These are phyloP conservation scores for Cyphellophora europaea DNA, from an alignment of 2,329 filamentous ascomycete species.

Conservation along the genomic window DNA sequence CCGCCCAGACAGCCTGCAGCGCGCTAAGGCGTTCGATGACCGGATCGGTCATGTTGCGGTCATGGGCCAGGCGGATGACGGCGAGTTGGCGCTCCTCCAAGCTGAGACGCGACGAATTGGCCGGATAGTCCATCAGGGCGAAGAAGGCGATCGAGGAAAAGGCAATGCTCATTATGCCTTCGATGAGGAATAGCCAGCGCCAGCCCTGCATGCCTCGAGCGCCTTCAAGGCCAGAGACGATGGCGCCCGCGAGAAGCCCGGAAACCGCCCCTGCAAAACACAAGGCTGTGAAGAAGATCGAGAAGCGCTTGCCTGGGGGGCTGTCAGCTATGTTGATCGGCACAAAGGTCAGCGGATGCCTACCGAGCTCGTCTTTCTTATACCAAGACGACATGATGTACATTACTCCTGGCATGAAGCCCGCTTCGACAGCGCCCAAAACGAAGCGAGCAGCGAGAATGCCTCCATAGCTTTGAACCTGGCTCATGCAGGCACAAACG, in stretches of 20 bases:
- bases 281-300: slow-evolving; percentile 42
- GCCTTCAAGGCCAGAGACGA: slow-evolving; percentile 42
- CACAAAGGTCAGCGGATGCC: slow-evolving; percentile 47
- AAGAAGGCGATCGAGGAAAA: slow-evolving; percentile 33
- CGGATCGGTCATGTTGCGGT: slow-evolving; percentile 18
- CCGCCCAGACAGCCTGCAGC: slow-evolving; percentile 21
- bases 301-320: slow-evolving; percentile 46
- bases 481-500: slow-evolving; percentile 23
- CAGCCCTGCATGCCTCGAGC: slow-evolving; percentile 42
- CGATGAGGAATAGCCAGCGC: slow-evolving; percentile 58
- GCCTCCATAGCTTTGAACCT: slow-evolving; percentile 36
- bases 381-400: slow-evolving; percentile 56
- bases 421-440: slow-evolving; percentile 42
- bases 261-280: slow-evolving; percentile 54
- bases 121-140: slow-evolving; percentile 39
- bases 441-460: slow-evolving; percentile 41
- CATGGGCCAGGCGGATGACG: slow-evolving; percentile 20
- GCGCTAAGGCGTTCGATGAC: slow-evolving; percentile 10
- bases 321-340: too few relatives aligned
- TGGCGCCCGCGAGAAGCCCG: slow-evolving; percentile 50
- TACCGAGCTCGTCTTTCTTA: slow-evolving; percentile 49
- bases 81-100: slow-evolving; percentile 29
- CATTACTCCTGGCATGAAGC: slow-evolving; percentile 45
- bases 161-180: slow-evolving; percentile 35
- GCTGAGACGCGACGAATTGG: slow-evolving; percentile 31